These are phyloP conservation scores for Arachnomyces sp. DNA, from an alignment of 2,329 filamentous ascomycete species.

Conservation along the genomic window DNA sequence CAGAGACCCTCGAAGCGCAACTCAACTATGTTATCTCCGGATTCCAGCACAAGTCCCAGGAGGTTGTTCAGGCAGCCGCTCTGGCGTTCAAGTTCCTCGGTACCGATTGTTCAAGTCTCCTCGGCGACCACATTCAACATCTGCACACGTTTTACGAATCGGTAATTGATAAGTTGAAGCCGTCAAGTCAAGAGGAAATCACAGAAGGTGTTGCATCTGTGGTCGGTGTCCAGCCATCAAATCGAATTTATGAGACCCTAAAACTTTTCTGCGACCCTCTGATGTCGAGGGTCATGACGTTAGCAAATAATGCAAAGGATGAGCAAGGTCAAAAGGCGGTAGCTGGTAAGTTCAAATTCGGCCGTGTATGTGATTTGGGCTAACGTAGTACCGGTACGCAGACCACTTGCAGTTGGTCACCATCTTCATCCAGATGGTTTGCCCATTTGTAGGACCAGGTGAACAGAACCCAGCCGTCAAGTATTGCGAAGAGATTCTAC, in stretches of 20 bases:
- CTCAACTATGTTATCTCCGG: slow-evolving; percentile 93
- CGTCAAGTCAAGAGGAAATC: slow-evolving; percentile 84
- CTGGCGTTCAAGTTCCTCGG: slow-evolving; percentile 97
- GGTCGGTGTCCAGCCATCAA: slow-evolving; percentile 72
- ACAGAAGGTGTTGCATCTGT: slow-evolving; percentile 93
- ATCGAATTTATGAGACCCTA: slow-evolving; percentile 73
- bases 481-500: slow-evolving; percentile 92
- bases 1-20: slow-evolving; percentile 83
- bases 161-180: slow-evolving; percentile 76
- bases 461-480: slow-evolving; percentile 84
- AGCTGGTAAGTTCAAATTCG: slow-evolving; percentile 52
- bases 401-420: slow-evolving; percentile 90
- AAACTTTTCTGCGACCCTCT: slow-evolving; percentile 92
- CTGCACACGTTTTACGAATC: slow-evolving; percentile 89
- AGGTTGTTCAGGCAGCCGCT: slow-evolving; percentile 84
- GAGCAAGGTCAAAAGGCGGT: slow-evolving; percentile 78
- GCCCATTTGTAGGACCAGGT: slow-evolving; percentile 62
- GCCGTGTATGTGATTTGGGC: slow-evolving; percentile 4
- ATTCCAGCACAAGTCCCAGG: slow-evolving; percentile 79
- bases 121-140: slow-evolving; percentile 74
- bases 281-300: slow-evolving; percentile 71
- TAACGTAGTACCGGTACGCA: slow-evolving; percentile 21
- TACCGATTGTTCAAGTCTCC: slow-evolving; percentile 79
- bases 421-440: slow-evolving; percentile 71
- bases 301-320: slow-evolving; percentile 76